Conservation (phyloP, 1,284 basidiomycete genomes). For the Tilletia horrida region DNA sequence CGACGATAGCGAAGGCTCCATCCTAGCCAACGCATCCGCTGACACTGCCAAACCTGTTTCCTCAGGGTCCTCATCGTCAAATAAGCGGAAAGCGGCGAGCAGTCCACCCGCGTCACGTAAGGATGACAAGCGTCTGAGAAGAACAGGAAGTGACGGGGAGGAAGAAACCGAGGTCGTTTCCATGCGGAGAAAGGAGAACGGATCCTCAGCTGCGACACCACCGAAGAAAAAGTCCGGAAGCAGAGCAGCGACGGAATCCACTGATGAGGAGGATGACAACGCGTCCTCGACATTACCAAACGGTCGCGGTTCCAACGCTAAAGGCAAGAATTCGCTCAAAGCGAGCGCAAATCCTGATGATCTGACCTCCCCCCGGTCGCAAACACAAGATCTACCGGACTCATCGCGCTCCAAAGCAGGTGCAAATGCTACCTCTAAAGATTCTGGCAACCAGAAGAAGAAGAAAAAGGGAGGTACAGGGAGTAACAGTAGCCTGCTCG, state of each 20-base stretch:
- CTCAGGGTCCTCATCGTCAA: not conserved
- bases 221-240: conserved; percentile 15
- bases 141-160: conserved; percentile 17
- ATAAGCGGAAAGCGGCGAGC: conserved; percentile 8
- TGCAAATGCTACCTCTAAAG: not conserved
- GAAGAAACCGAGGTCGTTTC: not conserved
- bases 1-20: conserved; percentile 9
- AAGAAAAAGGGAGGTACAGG: conserved; percentile 33
- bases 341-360: not conserved
- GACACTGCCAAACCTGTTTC: not conserved
- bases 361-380: not conserved
- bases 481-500: not conserved
- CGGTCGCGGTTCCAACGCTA: not conserved
- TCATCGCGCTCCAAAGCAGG: not conserved
- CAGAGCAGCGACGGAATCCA: conserved; percentile 5
- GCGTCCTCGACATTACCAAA: not conserved
- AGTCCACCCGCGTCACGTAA: conserved; percentile 13
- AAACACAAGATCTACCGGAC: not conserved
- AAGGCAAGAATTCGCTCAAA: conserved; percentile 6
- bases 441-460: conserved; percentile 25
- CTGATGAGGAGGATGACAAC: conserved; percentile 19
- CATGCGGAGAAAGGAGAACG: conserved; percentile 12
- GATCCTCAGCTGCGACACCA: not conserved
- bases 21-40: not conserved
- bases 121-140: conserved; percentile 18